Evolutionary conservation across 2,329 filamentous ascomycete genomes (phyloP).

Genomic region (Fusarium scirpi): DNA sequence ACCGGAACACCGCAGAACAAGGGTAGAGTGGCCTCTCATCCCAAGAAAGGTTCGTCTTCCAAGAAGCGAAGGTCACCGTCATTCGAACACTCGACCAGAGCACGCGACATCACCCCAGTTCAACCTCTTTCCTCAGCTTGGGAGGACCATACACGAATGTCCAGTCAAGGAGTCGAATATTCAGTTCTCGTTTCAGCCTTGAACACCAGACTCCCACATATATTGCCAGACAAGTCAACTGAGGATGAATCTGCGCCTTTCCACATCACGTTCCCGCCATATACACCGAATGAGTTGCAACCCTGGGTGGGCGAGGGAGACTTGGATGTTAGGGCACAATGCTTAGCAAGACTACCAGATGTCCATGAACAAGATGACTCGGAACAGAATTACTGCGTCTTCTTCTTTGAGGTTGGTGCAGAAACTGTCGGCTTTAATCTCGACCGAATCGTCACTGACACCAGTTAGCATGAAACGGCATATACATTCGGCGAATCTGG

Average conservation of each 20-base stretch:
- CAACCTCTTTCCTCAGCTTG: slow-evolving; percentile 63
- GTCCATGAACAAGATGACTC: slow-evolving; percentile 47
- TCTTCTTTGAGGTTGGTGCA: slow-evolving; percentile 65
- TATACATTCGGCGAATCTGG: slow-evolving; percentile 55
- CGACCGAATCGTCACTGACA: slow-evolving; percentile 24
- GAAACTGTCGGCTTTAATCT: background rate
- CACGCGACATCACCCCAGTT: slow-evolving; percentile 50
- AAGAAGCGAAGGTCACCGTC: slow-evolving; percentile 50
- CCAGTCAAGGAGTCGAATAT: slow-evolving; percentile 53
- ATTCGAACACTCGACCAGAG: slow-evolving; percentile 37
- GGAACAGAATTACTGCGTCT: slow-evolving; percentile 60
- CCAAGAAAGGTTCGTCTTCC: slow-evolving; percentile 56
- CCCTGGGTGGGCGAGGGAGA: slow-evolving; percentile 52
- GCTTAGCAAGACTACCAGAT: slow-evolving; percentile 57
- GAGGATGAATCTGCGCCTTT: slow-evolving; percentile 46
- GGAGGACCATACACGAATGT: slow-evolving; percentile 60
- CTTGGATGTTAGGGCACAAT: slow-evolving; percentile 59
- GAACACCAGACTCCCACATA: slow-evolving; percentile 55
- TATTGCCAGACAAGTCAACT: slow-evolving; percentile 48
- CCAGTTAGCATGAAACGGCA: slow-evolving; percentile 59
- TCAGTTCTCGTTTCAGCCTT: slow-evolving; percentile 60
- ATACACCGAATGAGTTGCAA: slow-evolving; percentile 54
- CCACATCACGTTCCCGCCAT: slow-evolving; percentile 55
- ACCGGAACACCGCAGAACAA: slow-evolving; percentile 67
- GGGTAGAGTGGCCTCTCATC: slow-evolving; percentile 69